Base-by-base conservation (phyloP, 768 basidiomycete genomes). In the Collybiopsis confluens region DNA sequence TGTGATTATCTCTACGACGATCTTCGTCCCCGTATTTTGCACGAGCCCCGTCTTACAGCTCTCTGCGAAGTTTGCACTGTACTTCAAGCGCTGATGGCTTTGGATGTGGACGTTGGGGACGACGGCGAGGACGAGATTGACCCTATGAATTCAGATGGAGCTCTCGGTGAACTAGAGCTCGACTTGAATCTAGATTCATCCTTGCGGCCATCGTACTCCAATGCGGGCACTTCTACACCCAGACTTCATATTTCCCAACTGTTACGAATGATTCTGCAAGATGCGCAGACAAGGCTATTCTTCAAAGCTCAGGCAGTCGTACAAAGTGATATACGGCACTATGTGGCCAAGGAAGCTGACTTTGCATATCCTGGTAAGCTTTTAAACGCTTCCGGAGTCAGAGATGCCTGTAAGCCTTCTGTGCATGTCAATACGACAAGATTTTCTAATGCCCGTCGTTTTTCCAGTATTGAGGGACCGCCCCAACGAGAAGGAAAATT, bases 21-120 rank as follows among this genome's bases (percentile, higher is more conserved):
- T 58, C 81, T 99, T 1, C 88, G 96, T 1, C 97, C 96, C 4
- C 85, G 95, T 4, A 98, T 99, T 57, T 78, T 98, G 2, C 95
- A 98, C 61, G 96, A 98, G 63, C 86, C 88, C 0, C 83, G 88
- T 4, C 80, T 99, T 43, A 86, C 87, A 1, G 85, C 85, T 0
- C 82, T 99, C 1, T 95, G 94, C 65, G 90, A 95, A 66, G 92
- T 98, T 23, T 99, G 96, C 74, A 98, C 92, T 0, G 92, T 99
- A 18, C 76, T 99, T 2, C 91, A 95, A 65, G 96, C 95, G 0
- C 76, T 98, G 38, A 98, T 98, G 92, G 90, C 98, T 3, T 83
- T 94, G 26, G 94, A 96, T 63, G 76, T 90, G 0, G 68, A 70
- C 9, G 59, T 64, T 15, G 55, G 56, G 1, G 61, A 65, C 4